Evolutionary conservation across 371 early-diverging fungal species (phyloP), one percentile per base, ranked within the genome.

Genomic region (Rhizopus stolonifer): DNA sequence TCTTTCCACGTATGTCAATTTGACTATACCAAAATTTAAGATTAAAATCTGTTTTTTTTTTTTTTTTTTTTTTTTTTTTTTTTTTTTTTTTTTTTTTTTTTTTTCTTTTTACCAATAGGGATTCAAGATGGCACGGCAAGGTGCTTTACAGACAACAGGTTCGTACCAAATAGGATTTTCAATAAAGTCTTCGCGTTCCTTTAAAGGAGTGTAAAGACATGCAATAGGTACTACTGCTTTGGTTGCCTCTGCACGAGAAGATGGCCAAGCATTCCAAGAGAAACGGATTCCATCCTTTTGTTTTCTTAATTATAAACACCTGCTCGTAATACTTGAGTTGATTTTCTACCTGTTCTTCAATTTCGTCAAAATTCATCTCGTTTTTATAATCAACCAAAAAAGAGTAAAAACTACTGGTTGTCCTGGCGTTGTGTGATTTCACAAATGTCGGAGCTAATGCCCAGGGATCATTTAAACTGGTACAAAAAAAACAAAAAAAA

Each of bases 191-290:
- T 89, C 88, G 34, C 95, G 86, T 64, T 95, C 93, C 69, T 98
- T 98, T 34, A 98, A 80, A n/a, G 96, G 93, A 32, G 99, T 99
- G 76, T 99, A 99, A 50, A 99, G 73, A 61, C 91, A 90, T 4
- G 94, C 92, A 52, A 99, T 90, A 31, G 99, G 99, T 0, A 99
- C 94, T 19, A 98, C 94, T 49, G 93, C 87, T 59, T 95, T 86
- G 19, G 93, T 92, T 14, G 94, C 95, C 69, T 98, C 99, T 32
- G 91, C 71, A 46, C 95, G 89, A 29, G 91, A 91, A 56, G 91
- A 88, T 51, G 99, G 96, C 88, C 96, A 96, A 22, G 94, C 93
- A 79, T 99, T 99, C 99, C 99, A 99, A 19, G 99, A 93, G 63
- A 99, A 87, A 29, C 99, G 90, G 65, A 95, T 85, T 55, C 98